Base-by-base conservation (phyloP, 345 rosid genomes). In the Ailanthus altissimus region DNA sequence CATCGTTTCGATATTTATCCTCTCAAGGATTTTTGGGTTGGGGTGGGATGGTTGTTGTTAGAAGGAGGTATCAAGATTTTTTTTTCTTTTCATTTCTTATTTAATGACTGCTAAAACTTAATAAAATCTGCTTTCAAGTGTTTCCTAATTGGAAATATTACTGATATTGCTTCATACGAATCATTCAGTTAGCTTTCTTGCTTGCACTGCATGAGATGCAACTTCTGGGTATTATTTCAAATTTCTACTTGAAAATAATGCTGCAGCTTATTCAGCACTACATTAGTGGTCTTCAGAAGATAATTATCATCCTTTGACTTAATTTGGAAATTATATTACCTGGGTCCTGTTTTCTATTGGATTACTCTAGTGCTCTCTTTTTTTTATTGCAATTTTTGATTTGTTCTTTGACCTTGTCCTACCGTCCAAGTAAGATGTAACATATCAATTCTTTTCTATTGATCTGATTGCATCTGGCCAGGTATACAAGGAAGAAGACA, bases 401-500 rank as follows among this genome's bases (percentile, higher is more conserved):
- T 38, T 5, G n/a, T n/a, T n/a, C n/a, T n/a, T n/a, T n/a, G n/a
- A 51, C 42, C 51, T 42, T 21, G 46, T 36, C 71, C 61, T 63
- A 47, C 40, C n/a, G 36, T 60, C 21, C 1, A 43, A 56, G 7
- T n/a, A n/a, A 45, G 26, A 66, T 40, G 50, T 73, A 58, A 36
- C 56, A 65, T 10, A 66, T 53, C 46, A 63, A 28, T 57, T 50
- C 11, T 26, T 43, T 76, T 72, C 56, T 40, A 60, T 63, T 75
- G 72, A 54, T 74, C 58, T 50, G 14, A 7, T 56, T 38, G 38
- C 68, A 63, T n/a, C 70, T 77, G 38, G 26, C 66, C 85, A 91
- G 97, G 77, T 86, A 66, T 93, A 90, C 76, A 80, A 79, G 68
- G 91, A 88, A 82, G 80, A 90, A 75, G 97, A 90, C 77, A 77